Base-by-base conservation (phyloP, 1,139 yeast genomes). In the Yamadazyma buinensis region DNA sequence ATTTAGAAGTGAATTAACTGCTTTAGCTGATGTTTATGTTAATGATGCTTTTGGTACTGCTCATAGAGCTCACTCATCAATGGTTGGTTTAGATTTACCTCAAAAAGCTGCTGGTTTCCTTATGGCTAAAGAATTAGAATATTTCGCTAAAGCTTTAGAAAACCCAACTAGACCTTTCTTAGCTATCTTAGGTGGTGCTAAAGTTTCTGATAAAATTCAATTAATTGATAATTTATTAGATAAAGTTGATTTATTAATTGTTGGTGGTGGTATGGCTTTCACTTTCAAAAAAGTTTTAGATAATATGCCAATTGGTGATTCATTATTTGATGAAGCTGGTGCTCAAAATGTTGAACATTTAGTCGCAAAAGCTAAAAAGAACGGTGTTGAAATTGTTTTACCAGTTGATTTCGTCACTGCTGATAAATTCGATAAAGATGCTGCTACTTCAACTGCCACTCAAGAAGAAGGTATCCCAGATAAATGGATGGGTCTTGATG, bases 201-300 rank as follows among this genome's bases (percentile, higher is more conserved):
- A 90, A 78, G 97, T 90, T 52, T 82, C 95, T 47, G 97, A 90
- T 73, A 90, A 90, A 81, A 90, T 90, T 60, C 96, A 87, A 75
- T 81, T 90, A 70, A 90, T 90, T 61, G 97, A 92, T 71, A 90
- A 90, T 80, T 77, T 90, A 67, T 77, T 90, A 59, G 88, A 90
- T 73, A 92, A 90, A 80, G 97, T 90, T 55, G 82, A 92, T 67
- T 67, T 81, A 46, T 75, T 90, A 64, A 86, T 90, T 67, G 82
- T 90, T 55, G 97, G 97, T 63, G 97, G 97, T 72, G 97, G 97
- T 72, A 90, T 90, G 97, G 90, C 97, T 41, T 90, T 88, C 81
- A 90, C 97, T 57, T 90, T 90, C 78, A 86, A 85, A 77, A 90
- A 92, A 78, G 84, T 90, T 40, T 66, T 87, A 52, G 84, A 86